Base-by-base conservation (phyloP, 768 basidiomycete species). In the Mycena vulgaris region DNA sequence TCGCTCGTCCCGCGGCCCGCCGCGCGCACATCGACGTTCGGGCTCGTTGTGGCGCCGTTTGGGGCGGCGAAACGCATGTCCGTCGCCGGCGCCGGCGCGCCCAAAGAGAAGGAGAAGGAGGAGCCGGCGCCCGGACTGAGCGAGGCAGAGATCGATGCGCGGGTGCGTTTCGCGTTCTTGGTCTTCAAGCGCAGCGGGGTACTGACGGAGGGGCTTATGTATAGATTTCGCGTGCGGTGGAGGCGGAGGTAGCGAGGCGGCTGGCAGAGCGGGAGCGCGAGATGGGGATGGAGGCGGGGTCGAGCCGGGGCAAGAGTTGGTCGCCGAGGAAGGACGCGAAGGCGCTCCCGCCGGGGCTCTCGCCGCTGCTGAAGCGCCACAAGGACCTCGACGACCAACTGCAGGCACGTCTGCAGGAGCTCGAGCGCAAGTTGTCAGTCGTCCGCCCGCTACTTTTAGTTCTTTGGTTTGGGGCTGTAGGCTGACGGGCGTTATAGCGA, bases 101-200 rank as follows among this genome's bases (percentile, higher is more conserved):
- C 19, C 59, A 39, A 28, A 25, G 68, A 28, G 23, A 37, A 31
- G 60, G 55, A 25, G 47, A 35, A n/a, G 48, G 69, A 58, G 23
- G 61, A 82, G 45, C 52, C 75, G 77, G 48, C 45, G 5, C 48
- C 68, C 45, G 85, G 84, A 33, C 76, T 92, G 71, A 88, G 89
- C 3, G 91, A 92, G 79, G 87, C 89, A 75, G 93, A 94, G 55
- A 92, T 94, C 69, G 91, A 94, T 70, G 91, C 91, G 39, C 83
- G 90, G 81, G 93, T 92, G 74, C n/a, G 86, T 79, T 56, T 53
- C 62, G 52, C 35, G 31, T 42, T 71, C 72, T 61, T 17, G 19
- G 40, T 40, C 14, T 19, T 40, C 14, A 40, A 17, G 23, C 33
- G 61, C 19, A 55, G 27, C 9, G 16, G 49, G 52, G 39, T 39